Conservation (phyloP, 2,329 filamentous ascomycete species). For the Nakataea oryzae region DNA sequence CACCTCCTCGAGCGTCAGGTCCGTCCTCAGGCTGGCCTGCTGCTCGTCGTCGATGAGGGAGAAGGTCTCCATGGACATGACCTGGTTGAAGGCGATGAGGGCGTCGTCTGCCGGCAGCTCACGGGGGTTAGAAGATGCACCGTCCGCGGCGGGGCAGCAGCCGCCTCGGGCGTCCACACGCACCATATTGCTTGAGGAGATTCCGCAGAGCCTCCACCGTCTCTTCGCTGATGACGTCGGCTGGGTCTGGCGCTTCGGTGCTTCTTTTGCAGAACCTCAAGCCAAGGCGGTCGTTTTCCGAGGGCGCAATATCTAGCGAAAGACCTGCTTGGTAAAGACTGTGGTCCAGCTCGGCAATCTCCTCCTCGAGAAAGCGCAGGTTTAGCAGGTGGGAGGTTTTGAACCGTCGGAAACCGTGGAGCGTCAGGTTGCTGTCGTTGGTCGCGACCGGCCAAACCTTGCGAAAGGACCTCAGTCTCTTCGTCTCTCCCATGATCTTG, state of each 20-base stretch:
- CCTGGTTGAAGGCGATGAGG: constrained; percentile 11
- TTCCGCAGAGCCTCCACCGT: background rate
- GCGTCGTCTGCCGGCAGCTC: constrained; percentile 10
- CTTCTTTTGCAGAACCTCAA: background rate
- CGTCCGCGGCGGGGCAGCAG: too few relatives aligned
- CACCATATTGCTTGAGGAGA: background rate
- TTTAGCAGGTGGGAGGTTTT: constrained; percentile 21
- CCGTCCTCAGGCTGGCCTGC: constrained; percentile 10
- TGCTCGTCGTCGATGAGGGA: constrained; percentile 11
- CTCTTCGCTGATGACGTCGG: background rate
- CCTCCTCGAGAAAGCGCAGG: constrained; percentile 19
- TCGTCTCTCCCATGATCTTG: too few relatives aligned
- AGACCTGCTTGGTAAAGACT: constrained; percentile 21
- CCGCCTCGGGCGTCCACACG: too few relatives aligned
- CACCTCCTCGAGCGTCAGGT: constrained; percentile 17
- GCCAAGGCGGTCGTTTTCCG: constrained; percentile 14
- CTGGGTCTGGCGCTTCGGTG: background rate
- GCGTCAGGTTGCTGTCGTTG: constrained; percentile 14
- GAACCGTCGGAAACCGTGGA: constrained; percentile 17
- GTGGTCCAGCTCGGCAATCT: constrained; percentile 20
- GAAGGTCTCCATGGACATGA: constrained; percentile 16
- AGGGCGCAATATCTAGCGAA: constrained; percentile 11
- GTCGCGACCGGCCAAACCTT: constrained; percentile 13
- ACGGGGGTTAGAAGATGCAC: background rate
- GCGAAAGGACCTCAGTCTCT: constrained; percentile 14